Percentiles rank a stretch among this genome's conserved stretches.
Conservation (phyloP, 2,329 filamentous ascomycete genomes). For the Claviceps cyperi region DNA sequence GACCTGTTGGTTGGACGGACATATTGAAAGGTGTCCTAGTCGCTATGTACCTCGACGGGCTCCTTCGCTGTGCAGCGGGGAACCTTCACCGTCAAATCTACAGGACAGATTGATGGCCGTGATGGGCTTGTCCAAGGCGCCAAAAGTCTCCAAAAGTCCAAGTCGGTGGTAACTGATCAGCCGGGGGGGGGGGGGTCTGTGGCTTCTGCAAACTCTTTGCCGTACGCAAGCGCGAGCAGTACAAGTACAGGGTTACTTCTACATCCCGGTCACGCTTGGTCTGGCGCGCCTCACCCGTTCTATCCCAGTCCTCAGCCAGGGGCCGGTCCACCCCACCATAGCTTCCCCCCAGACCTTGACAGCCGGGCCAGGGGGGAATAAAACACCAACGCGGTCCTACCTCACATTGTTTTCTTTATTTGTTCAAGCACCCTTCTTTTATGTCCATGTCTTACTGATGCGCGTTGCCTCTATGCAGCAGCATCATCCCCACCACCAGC, state of each 20-base stretch:
- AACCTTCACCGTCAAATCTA: no score
- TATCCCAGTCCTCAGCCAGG: conserved; percentile 28
- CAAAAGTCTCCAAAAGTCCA: no score
- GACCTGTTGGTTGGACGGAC: no score
- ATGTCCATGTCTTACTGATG: conserved; percentile 37
- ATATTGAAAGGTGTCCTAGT: no score
- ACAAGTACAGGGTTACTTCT: conserved; percentile 21
- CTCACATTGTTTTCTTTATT: conserved; percentile 24
- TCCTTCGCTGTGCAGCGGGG: no score
- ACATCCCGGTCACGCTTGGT: conserved; percentile 27
- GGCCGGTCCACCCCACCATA: conserved; percentile 20
- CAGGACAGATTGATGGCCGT: no score
- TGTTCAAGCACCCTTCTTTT: conserved; percentile 19
- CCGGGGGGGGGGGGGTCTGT: background rate
- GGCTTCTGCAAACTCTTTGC: conserved; percentile 5
- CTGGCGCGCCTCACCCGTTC: conserved; percentile 34
- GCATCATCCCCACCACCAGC: conserved; percentile 62
- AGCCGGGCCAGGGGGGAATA: conserved; percentile 26
- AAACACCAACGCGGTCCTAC: conserved; percentile 35
- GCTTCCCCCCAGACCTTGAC: conserved; percentile 30
- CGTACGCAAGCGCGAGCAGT: conserved; percentile 12
- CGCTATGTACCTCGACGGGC: no score
- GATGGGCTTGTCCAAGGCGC: no score
- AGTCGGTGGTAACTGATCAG: background rate
- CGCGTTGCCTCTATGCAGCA: conserved; percentile 45